phyloP scores from a whole-genome alignment of 305 asterid species.

The Fraxinus angustifolia region DNA sequence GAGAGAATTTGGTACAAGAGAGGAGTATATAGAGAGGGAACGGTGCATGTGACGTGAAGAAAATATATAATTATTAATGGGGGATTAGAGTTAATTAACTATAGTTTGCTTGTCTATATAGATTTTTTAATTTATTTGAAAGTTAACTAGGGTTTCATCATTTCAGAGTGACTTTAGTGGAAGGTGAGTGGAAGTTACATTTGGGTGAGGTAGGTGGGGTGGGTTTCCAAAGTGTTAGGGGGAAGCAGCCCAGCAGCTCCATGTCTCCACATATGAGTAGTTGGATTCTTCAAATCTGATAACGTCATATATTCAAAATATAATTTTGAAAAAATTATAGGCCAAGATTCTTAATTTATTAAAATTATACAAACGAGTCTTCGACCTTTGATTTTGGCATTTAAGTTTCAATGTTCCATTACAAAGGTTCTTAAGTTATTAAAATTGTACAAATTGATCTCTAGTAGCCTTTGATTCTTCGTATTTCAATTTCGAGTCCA shows the following conservation, averaged over 20 bases:
- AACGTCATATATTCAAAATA: neutral
- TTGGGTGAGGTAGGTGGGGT: slow-evolving; percentile 1
- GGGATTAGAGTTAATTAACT: neutral
- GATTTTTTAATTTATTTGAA: neutral
- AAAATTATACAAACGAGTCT: slow-evolving; percentile 5
- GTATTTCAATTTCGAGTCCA: neutral
- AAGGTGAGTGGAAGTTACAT: neutral
- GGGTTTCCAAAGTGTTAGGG: slow-evolving; percentile 34
- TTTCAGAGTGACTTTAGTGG: neutral
- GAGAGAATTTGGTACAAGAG: neutral
- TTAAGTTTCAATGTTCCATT: neutral
- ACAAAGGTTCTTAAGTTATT: neutral
- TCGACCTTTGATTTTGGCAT: neutral
- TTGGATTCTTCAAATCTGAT: neutral
- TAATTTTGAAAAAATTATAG: neutral
- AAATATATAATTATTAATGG: neutral
- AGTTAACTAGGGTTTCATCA: neutral
- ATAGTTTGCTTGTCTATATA: neutral
- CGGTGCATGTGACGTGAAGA: slow-evolving; percentile 19
- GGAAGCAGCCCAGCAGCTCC: slow-evolving; percentile 30
- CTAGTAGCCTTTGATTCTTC: neutral
- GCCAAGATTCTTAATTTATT: neutral
- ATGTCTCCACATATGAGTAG: slow-evolving; percentile 30
- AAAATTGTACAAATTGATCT: neutral
- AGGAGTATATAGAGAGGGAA: slow-evolving; percentile 17